Percentiles rank a stretch among this genome's conserved stretches.
Conservation (phyloP, 805 yeast genomes). For the Yarrowia porcina region DNA sequence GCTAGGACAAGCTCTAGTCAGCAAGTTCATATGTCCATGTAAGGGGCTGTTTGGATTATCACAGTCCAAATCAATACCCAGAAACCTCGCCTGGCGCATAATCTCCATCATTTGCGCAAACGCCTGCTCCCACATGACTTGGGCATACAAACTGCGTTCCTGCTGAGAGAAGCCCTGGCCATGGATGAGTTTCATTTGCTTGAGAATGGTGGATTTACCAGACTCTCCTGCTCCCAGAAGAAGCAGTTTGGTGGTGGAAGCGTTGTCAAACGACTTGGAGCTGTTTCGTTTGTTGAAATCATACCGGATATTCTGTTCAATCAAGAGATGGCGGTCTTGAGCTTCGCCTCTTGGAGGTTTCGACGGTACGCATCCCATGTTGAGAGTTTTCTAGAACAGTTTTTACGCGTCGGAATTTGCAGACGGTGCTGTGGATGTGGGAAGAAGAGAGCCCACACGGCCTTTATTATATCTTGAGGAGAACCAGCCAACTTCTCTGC, state of each 20-base stretch:
- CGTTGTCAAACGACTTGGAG: not conserved
- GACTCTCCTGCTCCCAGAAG: slow-evolving; percentile 94
- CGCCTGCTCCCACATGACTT: slow-evolving; percentile 90
- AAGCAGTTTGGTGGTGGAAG: slow-evolving; percentile 36
- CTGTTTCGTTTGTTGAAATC: not conserved
- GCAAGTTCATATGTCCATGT: not conserved
- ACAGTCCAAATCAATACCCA: slow-evolving; percentile 63
- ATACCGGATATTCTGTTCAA: not conserved
- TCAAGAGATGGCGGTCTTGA: not conserved
- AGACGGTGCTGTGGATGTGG: too few species aligned
- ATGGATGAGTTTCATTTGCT: slow-evolving; percentile 82
- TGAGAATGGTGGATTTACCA: slow-evolving; percentile 88
- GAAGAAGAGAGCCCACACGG: not conserved
- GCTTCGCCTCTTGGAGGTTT: not conserved
- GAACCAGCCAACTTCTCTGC: not conserved
- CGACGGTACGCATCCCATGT: slow-evolving; percentile 20
- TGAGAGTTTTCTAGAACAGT: too few species aligned
- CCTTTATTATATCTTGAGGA: not conserved
- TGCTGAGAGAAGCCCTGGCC: slow-evolving; percentile 77
- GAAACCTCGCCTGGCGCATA: slow-evolving; percentile 67
- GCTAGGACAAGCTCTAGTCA: not conserved
- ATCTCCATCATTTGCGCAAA: slow-evolving; percentile 77
- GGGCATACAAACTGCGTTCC: slow-evolving; percentile 75
- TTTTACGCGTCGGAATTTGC: too few species aligned
- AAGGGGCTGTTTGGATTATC: slow-evolving; percentile 41